These are phyloP conservation scores for Monosporozyma aerobia DNA, from an alignment of 805 yeast genomes.

Conservation along the genomic window DNA sequence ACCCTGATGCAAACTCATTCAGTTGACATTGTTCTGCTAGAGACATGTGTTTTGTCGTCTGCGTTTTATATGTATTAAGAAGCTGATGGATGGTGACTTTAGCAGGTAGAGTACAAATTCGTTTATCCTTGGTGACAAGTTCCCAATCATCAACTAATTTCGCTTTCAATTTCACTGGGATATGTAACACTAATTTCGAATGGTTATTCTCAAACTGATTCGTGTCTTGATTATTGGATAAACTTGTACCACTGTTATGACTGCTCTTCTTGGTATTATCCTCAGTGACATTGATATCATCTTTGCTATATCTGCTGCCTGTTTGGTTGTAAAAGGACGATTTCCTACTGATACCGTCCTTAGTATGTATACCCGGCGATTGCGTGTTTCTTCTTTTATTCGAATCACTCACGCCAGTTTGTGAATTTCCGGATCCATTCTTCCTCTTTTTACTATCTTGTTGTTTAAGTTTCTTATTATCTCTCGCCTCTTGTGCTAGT, in stretches of 20 bases:
- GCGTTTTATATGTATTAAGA: slow-evolving; percentile 25
- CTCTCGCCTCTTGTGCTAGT: slow-evolving; percentile 40
- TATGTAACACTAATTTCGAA: slow-evolving; percentile 40
- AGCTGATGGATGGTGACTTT: slow-evolving; percentile 42
- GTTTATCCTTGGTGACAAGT: slow-evolving; percentile 68
- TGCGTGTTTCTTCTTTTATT: neutral
- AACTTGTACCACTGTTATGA: neutral
- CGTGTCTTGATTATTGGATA: neutral
- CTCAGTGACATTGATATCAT: neutral
- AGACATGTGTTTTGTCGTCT: slow-evolving; percentile 14
- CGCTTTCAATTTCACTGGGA: slow-evolving; percentile 61
- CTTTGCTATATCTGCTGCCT: neutral
- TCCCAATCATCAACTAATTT: slow-evolving; percentile 92
- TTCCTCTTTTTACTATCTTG: slow-evolving; percentile 23
- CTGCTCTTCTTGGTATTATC: neutral
- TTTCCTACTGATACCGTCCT: neutral
- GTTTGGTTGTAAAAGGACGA: neutral
- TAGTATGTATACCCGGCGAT: neutral
- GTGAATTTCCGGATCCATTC: neutral
- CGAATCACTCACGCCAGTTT: neutral
- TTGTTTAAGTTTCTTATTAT: slow-evolving; percentile 24
- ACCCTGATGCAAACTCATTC: slow-evolving; percentile 62
- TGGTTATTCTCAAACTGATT: neutral
- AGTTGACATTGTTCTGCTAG: slow-evolving; percentile 37
- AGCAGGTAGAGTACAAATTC: slow-evolving; percentile 58